A percentile compares a stretch with the other conserved stretches of the same genome.
These are phyloP conservation scores for Zanthoxylum bungeanum DNA, from an alignment of 345 rosid species.

Conservation along the genomic window DNA sequence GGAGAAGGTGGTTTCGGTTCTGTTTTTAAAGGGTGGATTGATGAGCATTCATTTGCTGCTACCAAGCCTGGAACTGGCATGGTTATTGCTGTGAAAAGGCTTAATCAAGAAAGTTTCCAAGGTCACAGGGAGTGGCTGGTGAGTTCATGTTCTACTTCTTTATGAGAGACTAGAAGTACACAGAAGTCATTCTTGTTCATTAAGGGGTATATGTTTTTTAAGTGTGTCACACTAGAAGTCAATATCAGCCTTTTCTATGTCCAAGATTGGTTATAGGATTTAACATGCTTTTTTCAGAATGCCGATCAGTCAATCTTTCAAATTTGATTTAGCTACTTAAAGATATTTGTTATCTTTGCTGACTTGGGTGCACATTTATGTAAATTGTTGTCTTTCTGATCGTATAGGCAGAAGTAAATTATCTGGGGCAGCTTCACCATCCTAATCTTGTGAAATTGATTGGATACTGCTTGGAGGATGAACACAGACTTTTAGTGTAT, in stretches of 20 bases:
- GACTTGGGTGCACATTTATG: constrained; percentile 1
- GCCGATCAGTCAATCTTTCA: background rate
- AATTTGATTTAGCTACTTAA: background rate
- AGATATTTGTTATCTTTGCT: background rate
- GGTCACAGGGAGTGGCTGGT: constrained; percentile 87
- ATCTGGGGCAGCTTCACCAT: constrained; percentile 59
- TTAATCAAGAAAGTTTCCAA: constrained; percentile 59
- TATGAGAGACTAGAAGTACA: background rate
- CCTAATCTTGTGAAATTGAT: constrained; percentile 70
- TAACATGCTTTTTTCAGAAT: background rate
- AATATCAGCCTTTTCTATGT: background rate
- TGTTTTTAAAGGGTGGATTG: constrained; percentile 77
- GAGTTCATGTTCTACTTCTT: constrained; percentile 32
- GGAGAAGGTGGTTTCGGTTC: constrained; percentile 90
- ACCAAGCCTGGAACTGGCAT: constrained; percentile 71
- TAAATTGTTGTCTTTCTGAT: background rate
- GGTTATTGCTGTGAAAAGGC: constrained; percentile 73
- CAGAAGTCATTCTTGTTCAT: constrained; percentile 2
- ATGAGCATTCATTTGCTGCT: constrained; percentile 49
- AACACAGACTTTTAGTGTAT: constrained; percentile 64
- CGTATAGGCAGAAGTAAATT: constrained; percentile 71
- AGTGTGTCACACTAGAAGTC: background rate
- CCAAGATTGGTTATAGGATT: background rate
- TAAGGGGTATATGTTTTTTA: background rate
- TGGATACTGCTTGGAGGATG: constrained; percentile 79